Conservation (phyloP, 129 eudicot species). For the Lactuca sativa region DNA sequence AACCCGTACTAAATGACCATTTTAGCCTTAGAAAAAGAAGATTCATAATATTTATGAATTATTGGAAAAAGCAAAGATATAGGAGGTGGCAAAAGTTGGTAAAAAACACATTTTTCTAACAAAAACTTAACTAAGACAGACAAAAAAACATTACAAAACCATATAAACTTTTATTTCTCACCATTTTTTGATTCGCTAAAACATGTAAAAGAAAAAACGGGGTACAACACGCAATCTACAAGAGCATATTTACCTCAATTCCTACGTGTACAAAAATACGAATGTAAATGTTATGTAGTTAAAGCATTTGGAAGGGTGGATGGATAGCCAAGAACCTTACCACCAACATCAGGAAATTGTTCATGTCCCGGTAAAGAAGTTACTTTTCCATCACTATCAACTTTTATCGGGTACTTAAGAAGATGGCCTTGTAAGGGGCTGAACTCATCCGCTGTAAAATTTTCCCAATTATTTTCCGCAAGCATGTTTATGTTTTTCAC, state of each 20-base stretch:
- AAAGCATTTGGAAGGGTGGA: constrained; percentile 72
- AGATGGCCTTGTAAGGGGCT: constrained; percentile 75
- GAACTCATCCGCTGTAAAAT: constrained; percentile 48
- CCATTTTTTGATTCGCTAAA: neutral
- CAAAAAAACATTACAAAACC: constrained; percentile 8
- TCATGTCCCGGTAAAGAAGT: constrained; percentile 61
- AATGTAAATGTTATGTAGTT: constrained; percentile 38
- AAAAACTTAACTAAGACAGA: no score
- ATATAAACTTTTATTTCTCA: constrained; percentile 1
- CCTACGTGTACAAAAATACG: constrained; percentile 17
- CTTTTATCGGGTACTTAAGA: constrained; percentile 69
- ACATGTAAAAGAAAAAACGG: neutral
- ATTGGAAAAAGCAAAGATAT: no score
- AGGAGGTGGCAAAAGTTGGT: no score
- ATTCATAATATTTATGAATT: no score
- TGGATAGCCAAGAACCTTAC: constrained; percentile 72
- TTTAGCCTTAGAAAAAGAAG: no score
- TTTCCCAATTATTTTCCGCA: constrained; percentile 79
- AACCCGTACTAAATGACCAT: no score
- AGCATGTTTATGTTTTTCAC: constrained; percentile 56
- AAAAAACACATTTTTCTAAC: no score
- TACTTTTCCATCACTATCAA: constrained; percentile 61
- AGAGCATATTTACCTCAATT: constrained; percentile 20
- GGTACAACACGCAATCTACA: constrained; percentile 16
- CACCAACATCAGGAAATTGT: constrained; percentile 79